Evolutionary conservation across 441 rosid genomes (phyloP), one percentile per base, ranked within the genome.

Genomic region (Erodium moschatum): DNA sequence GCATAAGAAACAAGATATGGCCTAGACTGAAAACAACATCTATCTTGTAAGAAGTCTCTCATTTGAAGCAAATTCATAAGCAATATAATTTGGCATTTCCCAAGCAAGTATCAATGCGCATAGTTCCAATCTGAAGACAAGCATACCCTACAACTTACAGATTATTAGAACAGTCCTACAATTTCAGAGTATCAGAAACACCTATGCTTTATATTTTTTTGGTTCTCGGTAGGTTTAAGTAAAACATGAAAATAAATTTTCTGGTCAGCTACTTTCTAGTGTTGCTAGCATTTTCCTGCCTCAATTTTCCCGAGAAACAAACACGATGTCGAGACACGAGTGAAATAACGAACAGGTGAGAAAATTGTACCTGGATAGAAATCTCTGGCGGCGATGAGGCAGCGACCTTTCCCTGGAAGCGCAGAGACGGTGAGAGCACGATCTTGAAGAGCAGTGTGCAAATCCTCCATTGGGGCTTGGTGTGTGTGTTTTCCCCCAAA

Each of bases 351-450:
- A 61, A 8, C 21, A 13, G 66, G 75, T 19, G 71, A 40, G 38
- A 48, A 71, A 74, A 33, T 24, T 24, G 67, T 74, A 91, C 97
- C 99, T 81, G 86, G 91, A 79, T 69, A 76, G 76, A 88, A 83
- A 68, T 86, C 85, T 76, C 74, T 84, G 74, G 81, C 5, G 66
- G 92, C 67, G 67, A 83, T 35, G 18, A 91, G 84, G 56, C 81
- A 84, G 1, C 97, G 90, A 69, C 99, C 99, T 84, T 86, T 94
- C 3, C 68, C 82, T 13, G 84, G 84, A 46, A 83, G 78, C 65
- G 72, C 74, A 4, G 76, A 66, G 35, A 88, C 75, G 38, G 66
- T 65, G 71, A 91, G 79, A 71, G 82, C 86, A 10, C 77, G 66
- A 52, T 77, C 79, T 67, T 18, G 76, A 18, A 94, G 86, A 73